Percentiles rank a stretch among this genome's conserved stretches.
Evolutionary conservation across 2,329 filamentous ascomycete species (phyloP).

Genomic region (Scedosporium boydii): DNA sequence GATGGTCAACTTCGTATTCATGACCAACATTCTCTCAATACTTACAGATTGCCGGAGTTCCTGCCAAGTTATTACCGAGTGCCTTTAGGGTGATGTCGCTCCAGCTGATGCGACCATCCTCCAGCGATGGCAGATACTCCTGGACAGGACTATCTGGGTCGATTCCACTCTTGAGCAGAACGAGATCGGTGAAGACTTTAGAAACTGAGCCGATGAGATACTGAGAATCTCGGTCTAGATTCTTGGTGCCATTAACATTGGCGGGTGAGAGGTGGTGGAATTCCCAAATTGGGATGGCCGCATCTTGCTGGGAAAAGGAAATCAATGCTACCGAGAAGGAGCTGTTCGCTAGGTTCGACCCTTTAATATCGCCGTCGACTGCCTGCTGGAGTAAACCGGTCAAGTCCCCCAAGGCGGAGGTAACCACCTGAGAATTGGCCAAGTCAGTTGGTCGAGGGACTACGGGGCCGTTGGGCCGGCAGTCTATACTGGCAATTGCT

Average conservation of each 20-base stretch:
- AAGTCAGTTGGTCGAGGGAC: conserved; percentile 20
- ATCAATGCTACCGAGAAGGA: conserved; percentile 29
- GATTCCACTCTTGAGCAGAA: conserved; percentile 25
- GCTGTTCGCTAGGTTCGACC: conserved; percentile 23
- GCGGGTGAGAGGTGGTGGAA: conserved; percentile 26
- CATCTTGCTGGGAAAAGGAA: conserved; percentile 18
- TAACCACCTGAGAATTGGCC: conserved; percentile 16
- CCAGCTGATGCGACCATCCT: conserved; percentile 19
- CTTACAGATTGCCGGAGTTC: conserved; percentile 26
- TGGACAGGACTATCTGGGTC: conserved; percentile 22
- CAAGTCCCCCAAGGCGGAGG: conserved; percentile 18
- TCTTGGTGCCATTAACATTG: conserved; percentile 24
- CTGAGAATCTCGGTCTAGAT: conserved; percentile 24
- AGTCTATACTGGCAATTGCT: conserved; percentile 8
- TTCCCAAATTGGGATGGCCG: conserved; percentile 25
- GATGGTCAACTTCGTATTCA: too few relatives aligned
- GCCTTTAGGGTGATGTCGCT: conserved; percentile 25
- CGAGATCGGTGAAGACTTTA: conserved; percentile 27
- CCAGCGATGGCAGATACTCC: conserved; percentile 23
- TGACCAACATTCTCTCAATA: not conserved
- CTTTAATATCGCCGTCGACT: conserved; percentile 20
- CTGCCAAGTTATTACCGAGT: conserved; percentile 26
- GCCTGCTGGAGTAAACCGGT: conserved; percentile 19
- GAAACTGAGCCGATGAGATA: conserved; percentile 31
- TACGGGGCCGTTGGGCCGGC: conserved; percentile 13